Percentiles rank a stretch among this genome's conserved stretches.
phyloP scores from a whole-genome alignment of 2,329 filamentous ascomycete genomes.

The Ilyonectria mors-panacis region DNA sequence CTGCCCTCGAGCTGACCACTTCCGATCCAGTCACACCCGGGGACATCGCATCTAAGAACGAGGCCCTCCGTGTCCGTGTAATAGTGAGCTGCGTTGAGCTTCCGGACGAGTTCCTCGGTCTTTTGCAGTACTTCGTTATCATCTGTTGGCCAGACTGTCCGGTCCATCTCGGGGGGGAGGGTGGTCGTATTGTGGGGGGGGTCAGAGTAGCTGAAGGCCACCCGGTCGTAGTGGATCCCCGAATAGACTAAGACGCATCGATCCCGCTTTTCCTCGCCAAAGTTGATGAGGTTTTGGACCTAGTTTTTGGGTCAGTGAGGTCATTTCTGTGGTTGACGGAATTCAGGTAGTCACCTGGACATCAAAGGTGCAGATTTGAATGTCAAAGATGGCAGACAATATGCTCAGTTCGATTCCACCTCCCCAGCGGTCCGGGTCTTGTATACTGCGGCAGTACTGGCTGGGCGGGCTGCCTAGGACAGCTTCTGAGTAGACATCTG shows the following conservation, averaged over 20 bases:
- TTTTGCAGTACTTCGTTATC: conserved; percentile 79
- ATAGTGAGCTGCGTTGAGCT: conserved; percentile 81
- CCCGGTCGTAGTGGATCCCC: conserved; percentile 93
- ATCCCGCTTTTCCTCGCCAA: conserved; percentile 80
- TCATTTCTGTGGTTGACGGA: background rate
- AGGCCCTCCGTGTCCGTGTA: conserved; percentile 91
- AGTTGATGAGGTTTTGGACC: conserved; percentile 64
- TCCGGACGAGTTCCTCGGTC: conserved; percentile 74
- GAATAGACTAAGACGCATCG: conserved; percentile 90
- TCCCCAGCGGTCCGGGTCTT: conserved; percentile 87
- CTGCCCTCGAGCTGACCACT: conserved; percentile 75
- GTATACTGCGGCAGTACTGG: conserved; percentile 87
- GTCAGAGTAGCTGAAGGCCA: conserved; percentile 79
- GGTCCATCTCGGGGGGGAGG: conserved; percentile 81
- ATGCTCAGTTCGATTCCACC: conserved; percentile 92
- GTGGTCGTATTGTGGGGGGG: conserved; percentile 69
- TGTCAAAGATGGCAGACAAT: conserved; percentile 84
- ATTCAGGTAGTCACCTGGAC: conserved; percentile 66
- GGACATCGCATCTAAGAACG: conserved; percentile 80
- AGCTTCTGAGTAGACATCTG: conserved; percentile 80
- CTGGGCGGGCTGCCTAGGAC: conserved; percentile 81
- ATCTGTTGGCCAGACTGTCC: conserved; percentile 68
- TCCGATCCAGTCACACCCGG: conserved; percentile 75
- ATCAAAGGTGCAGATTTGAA: conserved; percentile 89
- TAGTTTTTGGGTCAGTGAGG: conserved; percentile 26